Base-by-base conservation (phyloP, 768 basidiomycete species). In the Mycena crocata region DNA sequence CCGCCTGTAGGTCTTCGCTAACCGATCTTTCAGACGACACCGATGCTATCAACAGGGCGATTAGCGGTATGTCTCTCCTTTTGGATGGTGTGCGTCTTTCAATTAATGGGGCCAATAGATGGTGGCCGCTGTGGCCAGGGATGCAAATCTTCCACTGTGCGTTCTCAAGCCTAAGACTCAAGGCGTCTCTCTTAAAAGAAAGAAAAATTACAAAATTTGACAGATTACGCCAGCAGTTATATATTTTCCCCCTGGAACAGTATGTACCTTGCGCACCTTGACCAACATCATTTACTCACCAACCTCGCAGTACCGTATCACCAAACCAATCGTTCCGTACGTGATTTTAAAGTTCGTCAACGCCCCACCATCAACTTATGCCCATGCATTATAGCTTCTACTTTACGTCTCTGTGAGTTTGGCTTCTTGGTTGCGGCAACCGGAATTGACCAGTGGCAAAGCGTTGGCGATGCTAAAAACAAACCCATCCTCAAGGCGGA, bases 401-500 rank as follows among this genome's bases (percentile, higher is more conserved):
- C 35, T 56, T 55, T 54, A 64, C 62, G 5, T 45, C 62, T 35
- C 62, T 64, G 62, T 64, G 30, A 55, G 62, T 61, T 5, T 45
- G 30, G 32, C 21, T 19, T 32, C 9, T 37, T 26, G 42, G 37
- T 32, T 31, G 7, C 14, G n/a, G 15, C 17, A 30, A 40, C 32
- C 15, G 1, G 2, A 19, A 24, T 19, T 51, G 8, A 4, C 1
- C 19, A 5, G 31, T 2, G 28, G 5, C 28, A 42, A 26, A 46
- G 62, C 15, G 52, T 64, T 14, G 62, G 62, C 1, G 62, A 64
- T 19, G 46, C 13, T 15, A 50, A 60, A 4, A 60, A 35, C 48
- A 60, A 60, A 37, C 46, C 58, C n/a, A 28, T 24, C 13, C 52
- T 64, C 52, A 35, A 26, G 4, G 80, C 80, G 19, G 70, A 71